Evolutionary conservation across 78 protist species (phyloP), one percentile per base, ranked within the genome.

Genomic region (Dictyostelium citrinum): DNA sequence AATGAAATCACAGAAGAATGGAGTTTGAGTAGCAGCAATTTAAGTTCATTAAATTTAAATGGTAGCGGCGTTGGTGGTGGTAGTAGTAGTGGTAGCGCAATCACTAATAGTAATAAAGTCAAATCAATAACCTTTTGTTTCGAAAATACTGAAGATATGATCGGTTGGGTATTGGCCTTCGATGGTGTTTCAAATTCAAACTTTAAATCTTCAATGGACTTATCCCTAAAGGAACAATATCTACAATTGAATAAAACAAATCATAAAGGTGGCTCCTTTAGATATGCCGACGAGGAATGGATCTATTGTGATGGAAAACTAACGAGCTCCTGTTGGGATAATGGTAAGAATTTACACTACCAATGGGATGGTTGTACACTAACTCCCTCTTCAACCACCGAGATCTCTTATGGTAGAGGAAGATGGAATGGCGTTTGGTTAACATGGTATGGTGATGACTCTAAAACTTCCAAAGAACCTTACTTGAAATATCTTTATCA

Each of bases 401-500:
- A 85, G 20, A 6, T 60, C 1, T 67, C 84, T 9, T 55, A 67
- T 1, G 93, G 93, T 31, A 70, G 49, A n/a, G 93, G 93, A 5
- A 49, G 93, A 61, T 88, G 93, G 93, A 88, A 88, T 49, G 93
- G 93, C n/a, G 84, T 78, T 8, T 88, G 84, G 86, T 39, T 88
- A 60, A 78, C 93, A 2, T 88, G 93, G 93, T 88, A 88, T 37
- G 17, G 85, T 20, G 86, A 41, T 22, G 72, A 24, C 17, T 14
- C 31, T n/a, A 80, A 78, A 8, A 29, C 33, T 6, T 16, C 64
- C 0, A 85, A 85, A 45, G 93, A 88, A 27, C 83, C 93, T 2
- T 86, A 64, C 49, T 76, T 86, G 1, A 86, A 86, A 67, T 88
- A 78, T 46, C 71, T 88, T 1, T 78, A 88, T 68, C 93, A 88